Evolutionary conservation across 2,329 filamentous ascomycete species (phyloP).

Genomic region (Fusarium camptoceras): DNA sequence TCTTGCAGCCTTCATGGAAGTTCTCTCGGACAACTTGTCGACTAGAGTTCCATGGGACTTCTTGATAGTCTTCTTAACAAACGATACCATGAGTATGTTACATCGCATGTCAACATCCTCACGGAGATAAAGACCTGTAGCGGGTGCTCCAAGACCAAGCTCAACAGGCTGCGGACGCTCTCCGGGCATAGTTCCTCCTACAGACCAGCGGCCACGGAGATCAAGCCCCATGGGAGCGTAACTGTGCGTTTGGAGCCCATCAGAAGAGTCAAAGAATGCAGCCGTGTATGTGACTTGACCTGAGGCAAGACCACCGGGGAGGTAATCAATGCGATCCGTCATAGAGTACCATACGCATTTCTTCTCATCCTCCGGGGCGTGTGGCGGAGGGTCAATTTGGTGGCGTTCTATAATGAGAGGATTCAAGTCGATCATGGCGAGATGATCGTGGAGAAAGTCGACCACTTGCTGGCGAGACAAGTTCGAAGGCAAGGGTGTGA

Average conservation of each 20-base stretch:
- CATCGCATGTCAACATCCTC: conserved; percentile 87
- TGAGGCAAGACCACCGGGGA: conserved; percentile 73
- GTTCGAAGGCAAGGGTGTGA: conserved; percentile 78
- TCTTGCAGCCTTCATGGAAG: conserved; percentile 31
- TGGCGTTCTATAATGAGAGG: conserved; percentile 81
- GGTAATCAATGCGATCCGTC: conserved; percentile 80
- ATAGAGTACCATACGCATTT: conserved; percentile 81
- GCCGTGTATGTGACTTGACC: conserved; percentile 82
- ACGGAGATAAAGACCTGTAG: conserved; percentile 79
- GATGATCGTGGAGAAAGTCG: conserved; percentile 80
- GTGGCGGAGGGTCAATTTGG: conserved; percentile 73
- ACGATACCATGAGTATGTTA: conserved; percentile 78
- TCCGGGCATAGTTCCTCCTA: conserved; percentile 77
- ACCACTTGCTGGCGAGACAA: conserved; percentile 78
- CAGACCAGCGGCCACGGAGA: conserved; percentile 80
- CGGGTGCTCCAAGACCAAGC: conserved; percentile 73
- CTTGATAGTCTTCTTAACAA: conserved; percentile 86
- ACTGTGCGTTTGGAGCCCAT: conserved; percentile 83
- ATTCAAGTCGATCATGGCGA: conserved; percentile 89
- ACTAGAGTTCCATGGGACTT: conserved; percentile 79
- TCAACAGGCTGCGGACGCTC: conserved; percentile 75
- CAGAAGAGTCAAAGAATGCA: conserved; percentile 79
- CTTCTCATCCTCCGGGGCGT: conserved; percentile 77
- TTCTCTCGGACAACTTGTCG: conserved; percentile 64
- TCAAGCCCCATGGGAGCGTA: conserved; percentile 86